Evolutionary conservation across 768 basidiomycete species (phyloP), one percentile per base, ranked within the genome.

Genomic region (Tulasnella sp.): DNA sequence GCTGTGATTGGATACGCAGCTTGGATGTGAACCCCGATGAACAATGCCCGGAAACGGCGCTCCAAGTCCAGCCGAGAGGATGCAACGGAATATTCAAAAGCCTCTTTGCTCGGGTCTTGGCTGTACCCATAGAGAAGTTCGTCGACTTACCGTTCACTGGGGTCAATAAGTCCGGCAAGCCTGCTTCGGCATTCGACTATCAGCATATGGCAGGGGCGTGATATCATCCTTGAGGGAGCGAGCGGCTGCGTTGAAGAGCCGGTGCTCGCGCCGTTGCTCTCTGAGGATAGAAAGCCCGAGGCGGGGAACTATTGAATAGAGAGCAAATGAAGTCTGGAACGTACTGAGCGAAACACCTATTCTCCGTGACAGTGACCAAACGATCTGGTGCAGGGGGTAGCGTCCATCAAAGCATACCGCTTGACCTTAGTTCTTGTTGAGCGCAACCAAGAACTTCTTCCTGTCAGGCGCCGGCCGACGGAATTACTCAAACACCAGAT

Each of bases 91-190:
- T 5, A 11, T 4, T 13, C 61, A 15, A 67, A 67, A 35, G 29
- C 26, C 32, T 35, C 32, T 67, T 67, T 4, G 39, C n/a, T 48
- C 23, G 70, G 46, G 18, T 71, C 42, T 11, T 70, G 61, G 2
- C 70, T 70, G 55, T 77, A 77, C 20, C 77, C 77, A 37, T 32
- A 48, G 18, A 77, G 40, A 5, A 71, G 55, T 16, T 70, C 77
- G 7, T 77, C 77, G 29, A 32, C 69, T 71, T 77, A 70, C 15
- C 77, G 77, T 29, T 77, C 77, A n/a, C n/a, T 77, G 46, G 72
- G 77, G 35, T 67, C 39, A 42, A 77, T 70, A 39, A 77, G 67
- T 15, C 69, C 76, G 11, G 76, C 76, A 13, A 77, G 76, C 10
- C 76, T 44, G 39, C 40, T 69, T 69, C 40, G 76, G 76, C 26